phyloP scores from a whole-genome alignment of 2,329 filamentous ascomycete genomes.

The Penicillium sp. region DNA sequence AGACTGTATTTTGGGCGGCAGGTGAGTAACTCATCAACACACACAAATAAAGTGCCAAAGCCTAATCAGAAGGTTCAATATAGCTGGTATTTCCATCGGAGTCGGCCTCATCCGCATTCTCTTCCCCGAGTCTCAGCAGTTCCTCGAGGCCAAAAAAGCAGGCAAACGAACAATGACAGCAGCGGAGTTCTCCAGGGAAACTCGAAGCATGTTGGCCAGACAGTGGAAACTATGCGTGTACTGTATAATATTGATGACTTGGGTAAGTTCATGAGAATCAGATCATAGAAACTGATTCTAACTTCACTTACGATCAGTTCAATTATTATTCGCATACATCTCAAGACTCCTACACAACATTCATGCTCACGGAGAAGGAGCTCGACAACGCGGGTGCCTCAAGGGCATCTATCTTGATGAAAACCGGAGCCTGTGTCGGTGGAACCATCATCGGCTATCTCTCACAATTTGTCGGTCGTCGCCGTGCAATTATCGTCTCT shows the following conservation, averaged over 20 bases:
- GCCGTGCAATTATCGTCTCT: constrained; percentile 57
- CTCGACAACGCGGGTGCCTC: constrained; percentile 66
- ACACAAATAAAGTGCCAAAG: too few species aligned
- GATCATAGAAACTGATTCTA: not conserved
- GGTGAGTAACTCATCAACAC: constrained; percentile 34
- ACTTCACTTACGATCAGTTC: constrained; percentile 43
- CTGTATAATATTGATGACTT: constrained; percentile 77
- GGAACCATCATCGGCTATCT: constrained; percentile 62
- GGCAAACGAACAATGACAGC: constrained; percentile 55
- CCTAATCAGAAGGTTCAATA: constrained; percentile 2
- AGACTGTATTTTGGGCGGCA: constrained; percentile 75
- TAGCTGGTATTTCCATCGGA: constrained; percentile 43
- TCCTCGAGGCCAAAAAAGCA: constrained; percentile 68
- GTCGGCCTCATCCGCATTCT: constrained; percentile 69
- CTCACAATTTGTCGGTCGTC: constrained; percentile 75
- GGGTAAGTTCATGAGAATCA: constrained; percentile 38
- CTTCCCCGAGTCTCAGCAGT: constrained; percentile 77
- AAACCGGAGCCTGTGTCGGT: constrained; percentile 73
- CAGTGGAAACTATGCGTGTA: constrained; percentile 82
- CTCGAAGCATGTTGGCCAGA: constrained; percentile 66
- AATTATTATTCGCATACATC: constrained; percentile 78
- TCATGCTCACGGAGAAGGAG: constrained; percentile 75
- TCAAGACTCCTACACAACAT: constrained; percentile 81
- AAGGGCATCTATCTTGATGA: constrained; percentile 81
- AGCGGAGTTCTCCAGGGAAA: constrained; percentile 69